A percentile compares a stretch with the other conserved stretches of the same genome.
These are phyloP conservation scores for Glarea lozoyensis DNA, from an alignment of 495 filamentous ascomycete genomes.

Conservation along the genomic window DNA sequence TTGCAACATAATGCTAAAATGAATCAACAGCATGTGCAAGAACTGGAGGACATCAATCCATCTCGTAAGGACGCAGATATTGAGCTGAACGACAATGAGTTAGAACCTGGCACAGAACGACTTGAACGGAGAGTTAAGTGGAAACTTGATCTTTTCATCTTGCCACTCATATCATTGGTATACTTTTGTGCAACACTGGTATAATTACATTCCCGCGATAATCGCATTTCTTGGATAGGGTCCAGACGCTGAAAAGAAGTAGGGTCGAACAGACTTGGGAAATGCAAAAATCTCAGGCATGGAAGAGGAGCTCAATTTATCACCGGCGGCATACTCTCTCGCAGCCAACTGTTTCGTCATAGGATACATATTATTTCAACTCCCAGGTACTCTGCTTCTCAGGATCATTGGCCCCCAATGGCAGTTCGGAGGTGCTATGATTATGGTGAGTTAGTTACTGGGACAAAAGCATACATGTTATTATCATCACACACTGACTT, in stretches of 20 bases:
- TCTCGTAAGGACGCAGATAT: neutral
- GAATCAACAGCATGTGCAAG: no score
- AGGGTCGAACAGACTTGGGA: constrained; percentile 22
- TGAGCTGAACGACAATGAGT: no score
- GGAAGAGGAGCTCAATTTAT: constrained; percentile 20
- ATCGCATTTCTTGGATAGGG: neutral
- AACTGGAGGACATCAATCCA: neutral
- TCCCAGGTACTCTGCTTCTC: constrained; percentile 36
- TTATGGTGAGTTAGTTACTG: constrained; percentile 4
- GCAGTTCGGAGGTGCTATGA: constrained; percentile 9
- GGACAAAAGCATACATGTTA: no score
- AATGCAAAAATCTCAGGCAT: constrained; percentile 33
- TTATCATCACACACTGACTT: no score
- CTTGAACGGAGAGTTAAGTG: neutral
- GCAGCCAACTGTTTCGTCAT: constrained; percentile 27
- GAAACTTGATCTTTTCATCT: neutral
- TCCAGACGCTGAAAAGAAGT: neutral
- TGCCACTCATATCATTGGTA: neutral
- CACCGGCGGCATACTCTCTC: neutral
- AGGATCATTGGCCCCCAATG: constrained; percentile 28
- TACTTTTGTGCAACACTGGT: neutral
- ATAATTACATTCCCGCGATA: neutral
- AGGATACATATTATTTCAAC: constrained; percentile 36
- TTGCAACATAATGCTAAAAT: no score
- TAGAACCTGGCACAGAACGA: neutral